Evolutionary conservation across 2,329 filamentous ascomycete genomes (phyloP).

Genomic region (Biscogniauxia sp.): DNA sequence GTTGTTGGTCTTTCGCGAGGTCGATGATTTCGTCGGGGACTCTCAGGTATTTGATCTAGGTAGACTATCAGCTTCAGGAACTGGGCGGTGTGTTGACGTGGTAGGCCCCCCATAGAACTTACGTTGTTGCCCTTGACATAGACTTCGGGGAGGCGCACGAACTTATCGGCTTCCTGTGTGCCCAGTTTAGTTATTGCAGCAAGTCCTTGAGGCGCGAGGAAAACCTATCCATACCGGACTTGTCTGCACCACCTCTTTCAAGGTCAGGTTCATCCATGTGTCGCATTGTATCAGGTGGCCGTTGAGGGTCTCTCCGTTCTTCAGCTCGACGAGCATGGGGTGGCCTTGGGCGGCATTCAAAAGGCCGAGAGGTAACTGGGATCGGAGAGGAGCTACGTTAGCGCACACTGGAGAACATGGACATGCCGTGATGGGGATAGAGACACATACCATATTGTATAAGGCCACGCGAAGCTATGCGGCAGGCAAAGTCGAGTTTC

Average conservation of each 20-base stretch:
- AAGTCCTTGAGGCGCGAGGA: background rate
- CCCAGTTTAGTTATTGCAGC: conserved; percentile 19
- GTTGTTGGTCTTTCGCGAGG: conserved; percentile 87
- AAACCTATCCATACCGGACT: conserved; percentile 59
- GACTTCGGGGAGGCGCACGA: conserved; percentile 86
- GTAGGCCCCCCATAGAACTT: conserved; percentile 34
- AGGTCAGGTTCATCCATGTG: conserved; percentile 98
- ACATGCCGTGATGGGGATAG: background rate
- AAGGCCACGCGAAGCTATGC: background rate
- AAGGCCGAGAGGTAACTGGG: conserved; percentile 71
- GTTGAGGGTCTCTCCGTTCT: conserved; percentile 79
- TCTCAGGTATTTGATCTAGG: conserved; percentile 94
- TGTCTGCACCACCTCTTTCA: conserved; percentile 96
- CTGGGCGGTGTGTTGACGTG: conserved; percentile 1
- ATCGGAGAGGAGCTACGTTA: conserved; percentile 10
- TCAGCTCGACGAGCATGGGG: conserved; percentile 65
- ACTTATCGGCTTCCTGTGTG: conserved; percentile 81
- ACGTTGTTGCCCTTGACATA: conserved; percentile 98
- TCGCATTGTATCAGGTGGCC: conserved; percentile 95
- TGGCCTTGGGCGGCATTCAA: conserved; percentile 95
- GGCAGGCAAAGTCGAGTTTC: background rate
- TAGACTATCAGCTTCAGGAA: conserved; percentile 18
- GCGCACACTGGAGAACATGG: background rate
- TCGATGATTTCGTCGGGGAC: conserved; percentile 97
- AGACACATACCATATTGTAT: conserved; percentile 11